Evolutionary conservation across 352 stramenopile species (phyloP).

Genomic region (Phytopythium mirpurense): DNA sequence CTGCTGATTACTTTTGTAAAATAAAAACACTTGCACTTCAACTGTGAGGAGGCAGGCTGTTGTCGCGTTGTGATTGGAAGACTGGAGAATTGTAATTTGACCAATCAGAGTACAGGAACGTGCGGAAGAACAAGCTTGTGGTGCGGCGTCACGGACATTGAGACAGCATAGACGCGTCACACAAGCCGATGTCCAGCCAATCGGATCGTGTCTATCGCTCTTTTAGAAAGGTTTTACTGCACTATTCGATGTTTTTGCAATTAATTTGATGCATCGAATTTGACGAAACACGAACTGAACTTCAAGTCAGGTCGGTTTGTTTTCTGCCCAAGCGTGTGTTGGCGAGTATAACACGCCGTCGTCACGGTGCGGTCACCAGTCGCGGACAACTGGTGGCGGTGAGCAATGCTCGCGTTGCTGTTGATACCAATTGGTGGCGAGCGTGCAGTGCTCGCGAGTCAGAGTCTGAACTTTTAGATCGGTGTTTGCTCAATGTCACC

Average conservation of each 20-base stretch:
- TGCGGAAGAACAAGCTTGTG: background rate
- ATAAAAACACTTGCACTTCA: too few relatives aligned
- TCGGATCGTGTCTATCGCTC: slow-evolving; percentile 3
- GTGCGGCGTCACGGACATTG: background rate
- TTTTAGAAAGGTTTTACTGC: background rate
- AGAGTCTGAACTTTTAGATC: background rate
- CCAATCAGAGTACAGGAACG: background rate
- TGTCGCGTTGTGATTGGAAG: background rate
- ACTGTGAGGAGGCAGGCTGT: background rate
- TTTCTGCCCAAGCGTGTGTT: background rate
- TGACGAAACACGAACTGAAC: background rate
- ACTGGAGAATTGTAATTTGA: background rate
- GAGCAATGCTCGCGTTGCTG: too few relatives aligned
- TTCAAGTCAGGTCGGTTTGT: background rate
- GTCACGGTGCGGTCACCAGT: background rate
- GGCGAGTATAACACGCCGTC: background rate
- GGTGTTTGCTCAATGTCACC: too few relatives aligned
- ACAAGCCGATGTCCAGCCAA: background rate
- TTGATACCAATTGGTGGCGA: too few relatives aligned
- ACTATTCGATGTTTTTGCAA: background rate
- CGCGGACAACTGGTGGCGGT: too few relatives aligned
- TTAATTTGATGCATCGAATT: too few relatives aligned
- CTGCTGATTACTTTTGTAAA: slow-evolving; percentile 3
- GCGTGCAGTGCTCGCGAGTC: too few relatives aligned
- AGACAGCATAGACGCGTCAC: background rate